These are phyloP conservation scores for Termitomyces sp. DNA, from an alignment of 768 basidiomycete species.

Conservation along the genomic window DNA sequence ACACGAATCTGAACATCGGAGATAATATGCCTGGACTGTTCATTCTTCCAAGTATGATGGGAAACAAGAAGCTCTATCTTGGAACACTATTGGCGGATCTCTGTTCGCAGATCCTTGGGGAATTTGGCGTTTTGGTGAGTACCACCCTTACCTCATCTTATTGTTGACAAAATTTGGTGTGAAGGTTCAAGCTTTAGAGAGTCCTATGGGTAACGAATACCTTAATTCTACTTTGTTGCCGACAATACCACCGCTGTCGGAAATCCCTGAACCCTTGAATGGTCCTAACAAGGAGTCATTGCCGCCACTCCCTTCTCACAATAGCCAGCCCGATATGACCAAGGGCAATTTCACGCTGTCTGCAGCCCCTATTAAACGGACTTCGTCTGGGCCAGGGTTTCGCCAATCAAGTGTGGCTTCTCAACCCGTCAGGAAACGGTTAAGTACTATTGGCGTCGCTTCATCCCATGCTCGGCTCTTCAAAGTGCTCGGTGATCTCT, in stretches of 20 bases:
- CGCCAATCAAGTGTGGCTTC: slow-evolving; percentile 49
- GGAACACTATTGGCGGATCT: slow-evolving; percentile 86
- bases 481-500: slow-evolving; percentile 87
- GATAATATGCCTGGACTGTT: slow-evolving; percentile 60
- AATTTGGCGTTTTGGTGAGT: slow-evolving; percentile 81
- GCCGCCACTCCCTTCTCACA: slow-evolving; percentile 41
- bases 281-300: slow-evolving; percentile 36
- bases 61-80: slow-evolving; percentile 83
- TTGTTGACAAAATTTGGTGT: slow-evolving; percentile 3
- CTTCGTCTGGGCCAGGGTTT: slow-evolving; percentile 42
- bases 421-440: slow-evolving; percentile 52
- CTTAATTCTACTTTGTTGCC: slow-evolving; percentile 68
- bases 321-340: slow-evolving; percentile 53
- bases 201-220: slow-evolving; percentile 80
- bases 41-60: slow-evolving; percentile 80
- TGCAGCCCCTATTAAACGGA: slow-evolving; percentile 46
- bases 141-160: background rate
- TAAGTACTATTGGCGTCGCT: slow-evolving; percentile 56
- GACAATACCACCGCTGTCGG: slow-evolving; percentile 50
- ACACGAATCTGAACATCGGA: slow-evolving; percentile 48
- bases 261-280: slow-evolving; percentile 55
- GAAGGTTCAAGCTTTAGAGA: slow-evolving; percentile 76
- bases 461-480: slow-evolving; percentile 82
- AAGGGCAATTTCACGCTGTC: slow-evolving; percentile 29
- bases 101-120: slow-evolving; percentile 80